Base-by-base conservation (phyloP, 2,329 filamentous ascomycete genomes). In the Aspergillus costaricaensis region DNA sequence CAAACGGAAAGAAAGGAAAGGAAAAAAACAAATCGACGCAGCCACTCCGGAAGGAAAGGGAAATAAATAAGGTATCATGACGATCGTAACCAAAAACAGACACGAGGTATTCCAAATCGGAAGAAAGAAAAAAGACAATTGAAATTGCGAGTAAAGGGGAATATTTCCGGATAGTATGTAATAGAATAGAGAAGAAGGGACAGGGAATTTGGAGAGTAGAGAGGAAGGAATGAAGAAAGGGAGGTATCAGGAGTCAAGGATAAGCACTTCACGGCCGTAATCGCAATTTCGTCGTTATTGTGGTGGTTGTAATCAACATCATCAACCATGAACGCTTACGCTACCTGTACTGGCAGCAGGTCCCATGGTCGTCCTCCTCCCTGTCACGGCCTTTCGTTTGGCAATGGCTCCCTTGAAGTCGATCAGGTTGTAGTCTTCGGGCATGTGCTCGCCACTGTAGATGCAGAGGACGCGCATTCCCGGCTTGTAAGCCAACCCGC, bases 391-490 rank as follows among this genome's bases (percentile, higher is more conserved):
- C 51, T 67, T 74, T 67, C 77, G 78, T 38, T 61, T 71, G 15
- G 65, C 64, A 39, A 77, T 68, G 32, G 77, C 77, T 38, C 61
- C 61, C 8, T 69, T 64, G 60, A 80, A 78, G 66, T 80, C 72
- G 25, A 79, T 58, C 61, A 71, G 67, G 12, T 62, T 62, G 47
- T 77, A 75, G 56, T 78, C 73, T 6, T 70, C 62, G 9, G 80
- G 79, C 76, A 82, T 79, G 61, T 80, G 76, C 63, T 96, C 91
- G 51, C 95, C 95, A 73, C 90, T 95, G 62, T 92, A 92, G 74
- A 99, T 98, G 74, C 92, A 96, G 67, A 97, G 85, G 36, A 98
- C 88, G 70, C 88, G 91, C 93, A 99, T 99, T 66, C 92, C 90
- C 57, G 85, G 83, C 74, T 96, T 91, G 75, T 97, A 99, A 67